Evolutionary conservation across 2,329 filamentous ascomycete species (phyloP).

Genomic region (Nemania abortiva): DNA sequence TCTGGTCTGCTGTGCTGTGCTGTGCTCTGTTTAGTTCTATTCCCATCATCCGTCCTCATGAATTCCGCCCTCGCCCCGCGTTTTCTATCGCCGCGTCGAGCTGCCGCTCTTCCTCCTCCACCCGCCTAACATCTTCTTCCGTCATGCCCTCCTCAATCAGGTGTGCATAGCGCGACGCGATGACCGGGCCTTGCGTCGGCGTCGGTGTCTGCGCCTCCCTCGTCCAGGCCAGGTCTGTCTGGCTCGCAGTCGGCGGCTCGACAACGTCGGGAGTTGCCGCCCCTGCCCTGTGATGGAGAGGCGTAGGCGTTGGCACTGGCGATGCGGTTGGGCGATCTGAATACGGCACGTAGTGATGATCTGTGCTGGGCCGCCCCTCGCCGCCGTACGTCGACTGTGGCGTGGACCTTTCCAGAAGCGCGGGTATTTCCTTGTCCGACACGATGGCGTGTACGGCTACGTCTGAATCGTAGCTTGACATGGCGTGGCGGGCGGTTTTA

Average conservation of each 20-base stretch:
- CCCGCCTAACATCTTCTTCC: conserved; percentile 64
- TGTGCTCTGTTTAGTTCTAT: no score
- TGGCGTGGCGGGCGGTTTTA: conserved; percentile 44
- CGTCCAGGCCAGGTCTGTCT: conserved; percentile 34
- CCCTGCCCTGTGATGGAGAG: neutral
- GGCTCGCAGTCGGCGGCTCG: conserved; percentile 19
- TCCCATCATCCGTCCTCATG: neutral
- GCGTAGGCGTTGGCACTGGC: conserved; percentile 7
- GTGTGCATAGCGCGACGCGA: conserved; percentile 58
- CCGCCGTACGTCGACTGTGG: conserved; percentile 40
- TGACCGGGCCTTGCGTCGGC: conserved; percentile 26
- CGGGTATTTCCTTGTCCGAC: conserved; percentile 52
- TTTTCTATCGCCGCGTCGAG: conserved; percentile 69
- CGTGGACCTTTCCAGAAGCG: conserved; percentile 35
- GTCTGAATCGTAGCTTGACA: conserved; percentile 45
- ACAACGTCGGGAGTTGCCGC: neutral
- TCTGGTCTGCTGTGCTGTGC: no score
- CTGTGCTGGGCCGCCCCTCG: conserved; percentile 29
- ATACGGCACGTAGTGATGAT: conserved; percentile 51
- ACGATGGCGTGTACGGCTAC: conserved; percentile 55
- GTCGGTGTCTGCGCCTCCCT: conserved; percentile 15
- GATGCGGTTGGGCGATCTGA: conserved; percentile 46
- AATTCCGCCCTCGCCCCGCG: conserved; percentile 47
- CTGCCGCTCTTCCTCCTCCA: conserved; percentile 70
- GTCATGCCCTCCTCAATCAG: conserved; percentile 73